These are phyloP conservation scores for Acanthamoeba castellanii DNA, from an alignment of 208 protist genomes.

Conservation along the genomic window DNA sequence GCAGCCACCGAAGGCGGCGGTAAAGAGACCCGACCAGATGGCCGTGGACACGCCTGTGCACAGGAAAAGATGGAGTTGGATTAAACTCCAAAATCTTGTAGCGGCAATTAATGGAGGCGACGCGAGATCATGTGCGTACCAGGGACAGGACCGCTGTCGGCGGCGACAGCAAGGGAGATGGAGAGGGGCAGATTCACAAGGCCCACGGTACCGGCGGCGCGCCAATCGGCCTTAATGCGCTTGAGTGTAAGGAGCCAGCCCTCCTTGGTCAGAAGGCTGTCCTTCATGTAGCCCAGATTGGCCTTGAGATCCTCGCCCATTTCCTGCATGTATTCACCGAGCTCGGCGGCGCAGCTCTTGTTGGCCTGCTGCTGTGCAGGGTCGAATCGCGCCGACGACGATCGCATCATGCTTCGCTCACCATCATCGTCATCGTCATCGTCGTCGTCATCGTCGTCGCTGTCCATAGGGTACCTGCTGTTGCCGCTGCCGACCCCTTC, in stretches of 20 bases:
- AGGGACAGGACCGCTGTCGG: conserved; percentile 54
- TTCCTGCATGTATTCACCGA: conserved; percentile 50
- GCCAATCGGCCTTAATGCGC: conserved; percentile 59
- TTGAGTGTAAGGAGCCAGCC: conserved; percentile 65
- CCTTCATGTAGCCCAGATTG: conserved; percentile 74
- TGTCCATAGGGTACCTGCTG: neutral
- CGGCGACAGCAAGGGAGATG: conserved; percentile 78
- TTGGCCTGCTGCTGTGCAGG: neutral
- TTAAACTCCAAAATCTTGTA: no score
- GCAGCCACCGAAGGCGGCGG: conserved; percentile 72
- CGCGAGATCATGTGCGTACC: conserved; percentile 31
- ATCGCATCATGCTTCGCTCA: neutral
- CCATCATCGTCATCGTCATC: conserved; percentile 31
- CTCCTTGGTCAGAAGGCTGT: conserved; percentile 70
- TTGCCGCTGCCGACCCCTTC: neutral
- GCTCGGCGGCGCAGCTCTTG: conserved; percentile 25
- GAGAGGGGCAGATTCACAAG: conserved; percentile 80
- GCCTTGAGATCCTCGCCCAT: conserved; percentile 60
- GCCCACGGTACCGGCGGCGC: conserved; percentile 62
- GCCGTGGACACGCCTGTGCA: conserved; percentile 73
- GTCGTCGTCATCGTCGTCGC: neutral
- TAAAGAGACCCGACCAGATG: conserved; percentile 77
- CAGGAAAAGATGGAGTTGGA: neutral
- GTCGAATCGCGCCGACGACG: conserved; percentile 19
- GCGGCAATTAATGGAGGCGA: neutral